Conservation (phyloP, 257 asterid genomes). For the Cynanchum wilfordii region DNA sequence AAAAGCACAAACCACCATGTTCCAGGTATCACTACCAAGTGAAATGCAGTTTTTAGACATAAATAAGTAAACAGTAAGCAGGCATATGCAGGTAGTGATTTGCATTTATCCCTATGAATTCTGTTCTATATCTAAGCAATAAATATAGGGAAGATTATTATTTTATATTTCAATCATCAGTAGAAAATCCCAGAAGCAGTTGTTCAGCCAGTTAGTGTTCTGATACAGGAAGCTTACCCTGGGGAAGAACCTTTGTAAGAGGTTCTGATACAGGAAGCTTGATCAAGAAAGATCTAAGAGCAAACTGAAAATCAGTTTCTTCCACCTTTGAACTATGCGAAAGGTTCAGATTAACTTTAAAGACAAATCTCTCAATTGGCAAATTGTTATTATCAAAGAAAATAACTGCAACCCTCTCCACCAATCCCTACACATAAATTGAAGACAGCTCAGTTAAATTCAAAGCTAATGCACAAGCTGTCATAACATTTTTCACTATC, state of each 20-base stretch:
- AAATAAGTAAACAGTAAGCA: background rate
- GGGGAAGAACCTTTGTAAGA: slow-evolving; percentile 59
- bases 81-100: background rate
- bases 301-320: slow-evolving; percentile 59
- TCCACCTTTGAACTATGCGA: slow-evolving; percentile 58
- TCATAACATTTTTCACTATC: background rate
- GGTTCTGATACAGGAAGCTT: slow-evolving; percentile 75
- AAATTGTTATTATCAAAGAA: slow-evolving; percentile 46
- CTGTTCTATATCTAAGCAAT: background rate
- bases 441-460: background rate
- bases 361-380: slow-evolving; percentile 81
- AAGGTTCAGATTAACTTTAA: slow-evolving; percentile 65
- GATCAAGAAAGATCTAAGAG: slow-evolving; percentile 75
- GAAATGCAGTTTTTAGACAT: background rate
- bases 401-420: slow-evolving; percentile 81
- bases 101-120: background rate
- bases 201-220: background rate
- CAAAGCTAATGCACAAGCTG: background rate
- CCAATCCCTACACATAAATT: slow-evolving; percentile 51
- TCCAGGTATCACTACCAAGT: background rate
- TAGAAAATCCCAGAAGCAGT: background rate
- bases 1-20: background rate
- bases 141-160: background rate
- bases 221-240: slow-evolving; percentile 33
- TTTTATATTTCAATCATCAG: background rate